Base-by-base conservation (phyloP, 75 land plant species). In the Azolla pinnata region DNA sequence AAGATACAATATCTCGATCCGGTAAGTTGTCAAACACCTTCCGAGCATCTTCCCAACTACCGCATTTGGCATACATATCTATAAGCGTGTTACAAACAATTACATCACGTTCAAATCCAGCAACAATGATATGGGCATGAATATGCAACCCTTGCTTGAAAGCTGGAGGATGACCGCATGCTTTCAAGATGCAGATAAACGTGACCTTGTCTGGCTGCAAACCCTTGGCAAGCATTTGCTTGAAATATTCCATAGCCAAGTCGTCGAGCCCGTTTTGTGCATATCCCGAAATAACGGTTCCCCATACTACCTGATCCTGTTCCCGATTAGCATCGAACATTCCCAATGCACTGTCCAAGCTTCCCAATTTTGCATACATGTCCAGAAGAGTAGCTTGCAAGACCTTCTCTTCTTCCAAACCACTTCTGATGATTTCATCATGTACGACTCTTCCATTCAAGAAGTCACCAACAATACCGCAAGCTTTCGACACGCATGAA, bases 1-100 rank as follows among this genome's bases (percentile, higher is more conserved):
- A 74, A 17, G 76, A 70, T 25, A 46, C 61, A 7, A 25, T 20
- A 8, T 44, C 46, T 3, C 56, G 66, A 0, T 51, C 40, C 0
- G 24, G 19, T 21, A 54, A 20, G 33, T 12, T 18, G 29, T 57
- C 47, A 42, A 74, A 74, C 46, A 57, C 58, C 23, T 46, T 29
- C 10, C 57, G 57, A 3, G 74, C 73, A 18, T 55, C 48, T 1
- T 47, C 50, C 18, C 7, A 47, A 20, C 18, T 47, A 47, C 87
- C 87, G 69, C 87, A 84, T 69, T 80, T 80, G 8, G 81, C 76
- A 71, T 84, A 84, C 87, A 84, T 84, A 45, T 80, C 83, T n/a
- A 84, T 49, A 34, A 84, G 78, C 0, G 75, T 66, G 64, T 72
- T 72, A 21, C 73, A 24, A 23, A 65, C 59, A 29, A 57, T 33